Evolutionary conservation across 306 rosid genomes (phyloP).

Genomic region (Corylus avellana): DNA sequence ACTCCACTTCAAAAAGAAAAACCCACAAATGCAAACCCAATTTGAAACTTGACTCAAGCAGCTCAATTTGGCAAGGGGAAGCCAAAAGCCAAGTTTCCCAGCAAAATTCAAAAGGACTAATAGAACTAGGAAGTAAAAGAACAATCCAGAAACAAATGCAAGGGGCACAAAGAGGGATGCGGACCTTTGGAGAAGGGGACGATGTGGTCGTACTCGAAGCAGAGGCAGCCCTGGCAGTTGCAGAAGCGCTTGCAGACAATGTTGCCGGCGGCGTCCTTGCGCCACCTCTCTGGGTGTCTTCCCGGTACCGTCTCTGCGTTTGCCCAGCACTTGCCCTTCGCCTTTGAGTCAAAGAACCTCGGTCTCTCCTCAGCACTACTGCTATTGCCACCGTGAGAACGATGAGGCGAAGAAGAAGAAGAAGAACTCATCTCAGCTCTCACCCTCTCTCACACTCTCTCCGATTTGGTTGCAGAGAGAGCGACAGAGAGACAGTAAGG

Average conservation of each 20-base stretch:
- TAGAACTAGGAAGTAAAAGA: neutral
- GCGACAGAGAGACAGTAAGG: neutral
- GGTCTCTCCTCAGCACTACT: conserved; percentile 52
- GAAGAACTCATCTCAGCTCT: conserved; percentile 44
- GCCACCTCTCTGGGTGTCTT: conserved; percentile 97
- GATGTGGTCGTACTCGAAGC: conserved; percentile 93
- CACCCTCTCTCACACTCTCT: neutral
- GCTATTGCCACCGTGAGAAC: conserved; percentile 37
- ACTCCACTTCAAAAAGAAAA: neutral
- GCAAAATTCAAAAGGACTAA: neutral
- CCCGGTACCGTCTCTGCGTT: conserved; percentile 72
- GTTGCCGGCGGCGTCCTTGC: conserved; percentile 90
- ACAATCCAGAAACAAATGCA: conserved; percentile 10
- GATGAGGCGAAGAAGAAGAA: conserved; percentile 49
- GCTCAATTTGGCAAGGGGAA: neutral
- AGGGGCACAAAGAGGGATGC: neutral
- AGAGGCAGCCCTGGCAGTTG: conserved; percentile 90
- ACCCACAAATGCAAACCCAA: conserved; percentile 7
- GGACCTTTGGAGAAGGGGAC: conserved; percentile 86
- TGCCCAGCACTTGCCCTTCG: conserved; percentile 68
- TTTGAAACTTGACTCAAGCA: conserved; percentile 11
- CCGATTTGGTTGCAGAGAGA: neutral
- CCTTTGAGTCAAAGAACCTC: conserved; percentile 60
- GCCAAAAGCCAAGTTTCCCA: neutral
- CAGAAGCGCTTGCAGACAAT: conserved; percentile 87